Conservation (phyloP, 352 stramenopile species). For the Blastocystis sp. region DNA sequence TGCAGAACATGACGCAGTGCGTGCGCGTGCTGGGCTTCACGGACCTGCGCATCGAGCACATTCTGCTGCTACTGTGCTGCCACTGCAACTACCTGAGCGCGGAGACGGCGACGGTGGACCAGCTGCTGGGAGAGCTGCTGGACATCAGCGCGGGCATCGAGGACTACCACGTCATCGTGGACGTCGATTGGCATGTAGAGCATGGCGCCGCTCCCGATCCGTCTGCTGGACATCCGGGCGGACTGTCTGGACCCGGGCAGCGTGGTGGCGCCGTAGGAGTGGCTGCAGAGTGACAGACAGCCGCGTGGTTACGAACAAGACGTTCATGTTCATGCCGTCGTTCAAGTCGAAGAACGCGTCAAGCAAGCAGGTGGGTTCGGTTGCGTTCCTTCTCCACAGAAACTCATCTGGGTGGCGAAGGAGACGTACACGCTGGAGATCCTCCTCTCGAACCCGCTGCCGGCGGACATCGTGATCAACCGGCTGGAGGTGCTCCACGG, state of each 20-base stretch:
- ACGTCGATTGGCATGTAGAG: neutral
- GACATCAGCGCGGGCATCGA: constrained; percentile 8
- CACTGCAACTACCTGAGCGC: neutral
- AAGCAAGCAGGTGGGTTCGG: neutral
- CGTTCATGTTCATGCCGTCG: constrained; percentile 20
- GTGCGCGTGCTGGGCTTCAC: constrained; percentile 29
- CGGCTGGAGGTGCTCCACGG: neutral
- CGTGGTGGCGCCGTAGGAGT: neutral
- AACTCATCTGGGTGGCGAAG: neutral
- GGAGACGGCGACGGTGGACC: neutral
- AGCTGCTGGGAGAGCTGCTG: neutral
- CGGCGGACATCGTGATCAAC: neutral
- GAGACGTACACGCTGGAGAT: neutral
- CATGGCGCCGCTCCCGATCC: neutral
- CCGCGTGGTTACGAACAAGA: neutral
- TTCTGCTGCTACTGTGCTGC: constrained; percentile 13
- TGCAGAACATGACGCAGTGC: constrained; percentile 28
- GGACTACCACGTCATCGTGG: neutral
- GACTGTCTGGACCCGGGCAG: neutral
- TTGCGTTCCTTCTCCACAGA: neutral
- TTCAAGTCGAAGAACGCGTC: neutral
- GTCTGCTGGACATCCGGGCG: neutral
- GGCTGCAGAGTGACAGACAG: neutral
- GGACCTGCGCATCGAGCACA: constrained; percentile 15
- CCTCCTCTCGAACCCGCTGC: neutral